A percentile compares a stretch with the other conserved stretches of the same genome.
These are phyloP conservation scores for Teratosphaeria destructans DNA, from an alignment of 2,329 filamentous ascomycete species.

Conservation along the genomic window DNA sequence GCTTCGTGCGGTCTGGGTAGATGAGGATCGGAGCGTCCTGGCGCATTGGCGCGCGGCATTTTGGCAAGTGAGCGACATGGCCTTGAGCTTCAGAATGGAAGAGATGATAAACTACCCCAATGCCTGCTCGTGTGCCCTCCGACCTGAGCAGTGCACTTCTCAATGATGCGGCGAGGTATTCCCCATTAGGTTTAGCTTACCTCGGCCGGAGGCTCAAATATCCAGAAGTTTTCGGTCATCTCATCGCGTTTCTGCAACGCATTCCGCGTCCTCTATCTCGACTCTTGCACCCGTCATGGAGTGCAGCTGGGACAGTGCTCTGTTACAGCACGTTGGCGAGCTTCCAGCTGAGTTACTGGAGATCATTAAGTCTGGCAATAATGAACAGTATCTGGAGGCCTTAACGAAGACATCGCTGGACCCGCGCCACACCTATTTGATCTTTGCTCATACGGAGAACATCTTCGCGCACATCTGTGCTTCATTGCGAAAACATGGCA, in stretches of 20 bases:
- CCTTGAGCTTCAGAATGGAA: not conserved
- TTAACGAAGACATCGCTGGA: conserved; percentile 60
- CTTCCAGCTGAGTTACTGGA: conserved; percentile 61
- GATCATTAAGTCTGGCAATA: conserved; percentile 50
- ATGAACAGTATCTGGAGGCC: conserved; percentile 59
- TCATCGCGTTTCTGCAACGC: conserved; percentile 1
- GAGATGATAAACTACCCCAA: not conserved
- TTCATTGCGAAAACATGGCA: conserved; percentile 27
- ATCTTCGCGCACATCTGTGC: conserved; percentile 75
- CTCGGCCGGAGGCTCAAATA: not conserved
- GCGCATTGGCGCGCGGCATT: conserved; percentile 35
- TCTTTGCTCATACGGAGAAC: conserved; percentile 65
- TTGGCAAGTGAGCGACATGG: conserved; percentile 36
- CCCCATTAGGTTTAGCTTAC: not conserved
- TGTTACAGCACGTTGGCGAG: conserved; percentile 36
- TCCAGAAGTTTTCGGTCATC: not conserved
- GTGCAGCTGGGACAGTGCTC: conserved; percentile 20
- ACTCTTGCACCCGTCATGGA: conserved; percentile 14
- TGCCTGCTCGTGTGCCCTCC: not conserved
- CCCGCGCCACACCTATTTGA: conserved; percentile 56
- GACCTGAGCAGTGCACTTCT: not conserved
- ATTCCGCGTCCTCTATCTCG: conserved; percentile 1
- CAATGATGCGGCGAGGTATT: not conserved
- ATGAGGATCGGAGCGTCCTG: conserved; percentile 23
- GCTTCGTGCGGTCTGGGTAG: conserved; percentile 14